phyloP scores from a whole-genome alignment of 164 flowering plant species.

The Cinnamomum chago region DNA sequence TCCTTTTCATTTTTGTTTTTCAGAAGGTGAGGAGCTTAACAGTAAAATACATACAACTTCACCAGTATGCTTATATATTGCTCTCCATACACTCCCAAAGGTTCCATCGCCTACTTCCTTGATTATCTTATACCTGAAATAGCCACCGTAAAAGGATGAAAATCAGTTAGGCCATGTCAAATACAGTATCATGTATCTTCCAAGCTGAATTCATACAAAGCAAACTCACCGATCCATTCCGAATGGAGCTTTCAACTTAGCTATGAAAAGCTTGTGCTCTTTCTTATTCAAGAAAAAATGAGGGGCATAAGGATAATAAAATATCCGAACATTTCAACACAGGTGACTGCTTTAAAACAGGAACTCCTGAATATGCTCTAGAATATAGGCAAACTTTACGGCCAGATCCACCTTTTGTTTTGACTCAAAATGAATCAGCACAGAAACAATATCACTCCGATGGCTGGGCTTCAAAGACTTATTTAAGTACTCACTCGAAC shows the following conservation, averaged over 20 bases:
- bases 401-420: slow-evolving; percentile 43
- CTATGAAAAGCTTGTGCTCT: slow-evolving; percentile 19
- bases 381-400: slow-evolving; percentile 19
- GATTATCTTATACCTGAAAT: slow-evolving; percentile 72
- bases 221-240: slow-evolving; percentile 77
- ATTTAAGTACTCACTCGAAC: slow-evolving; percentile 27
- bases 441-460: slow-evolving; percentile 20
- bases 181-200: background rate
- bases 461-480: slow-evolving; percentile 46
- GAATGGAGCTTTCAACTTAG: slow-evolving; percentile 15
- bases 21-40: background rate
- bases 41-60: slow-evolving; percentile 67
- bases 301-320: slow-evolving; percentile 10
- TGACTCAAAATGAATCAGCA: slow-evolving; percentile 18
- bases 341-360: slow-evolving; percentile 13
- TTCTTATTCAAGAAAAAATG: slow-evolving; percentile 31
- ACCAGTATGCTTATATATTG: slow-evolving; percentile 80
- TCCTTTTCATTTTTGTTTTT: no score
- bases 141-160: background rate
- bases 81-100: slow-evolving; percentile 96
- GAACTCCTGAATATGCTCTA: slow-evolving; percentile 15
- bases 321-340: slow-evolving; percentile 19
- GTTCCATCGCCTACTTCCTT: slow-evolving; percentile 99
- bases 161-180: background rate
- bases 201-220: background rate